A percentile compares a stretch with the other conserved stretches of the same genome.
Evolutionary conservation across 2,329 filamentous ascomycete species (phyloP).

Genomic region (Apiospora arundinis): DNA sequence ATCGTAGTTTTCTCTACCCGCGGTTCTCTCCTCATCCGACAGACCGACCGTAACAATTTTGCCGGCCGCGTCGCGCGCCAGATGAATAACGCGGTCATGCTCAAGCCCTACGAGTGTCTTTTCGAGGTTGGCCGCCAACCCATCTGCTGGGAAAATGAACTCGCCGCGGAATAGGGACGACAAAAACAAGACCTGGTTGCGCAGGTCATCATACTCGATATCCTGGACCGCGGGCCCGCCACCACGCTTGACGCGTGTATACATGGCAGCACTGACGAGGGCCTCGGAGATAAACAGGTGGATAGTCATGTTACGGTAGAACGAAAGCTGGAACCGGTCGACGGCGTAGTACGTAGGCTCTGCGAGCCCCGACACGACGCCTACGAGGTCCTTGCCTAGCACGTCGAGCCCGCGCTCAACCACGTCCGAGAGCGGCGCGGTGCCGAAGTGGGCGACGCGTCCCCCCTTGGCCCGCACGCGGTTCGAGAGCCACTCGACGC

Average conservation of each 20-base stretch:
- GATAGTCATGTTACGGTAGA: slow-evolving; percentile 99
- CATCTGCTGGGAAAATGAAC: slow-evolving; percentile 94
- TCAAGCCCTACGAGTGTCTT: slow-evolving; percentile 81
- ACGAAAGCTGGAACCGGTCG: slow-evolving; percentile 94
- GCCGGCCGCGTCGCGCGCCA: slow-evolving; percentile 63
- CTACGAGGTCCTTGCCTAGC: slow-evolving; percentile 86
- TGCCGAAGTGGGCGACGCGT: slow-evolving; percentile 91
- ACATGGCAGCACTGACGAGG: slow-evolving; percentile 87
- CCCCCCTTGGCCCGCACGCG: slow-evolving; percentile 87
- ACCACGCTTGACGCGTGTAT: slow-evolving; percentile 87
- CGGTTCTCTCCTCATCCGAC: slow-evolving; percentile 74
- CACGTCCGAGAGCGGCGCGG: slow-evolving; percentile 77
- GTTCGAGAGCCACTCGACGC: slow-evolving; percentile 88
- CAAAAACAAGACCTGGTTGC: slow-evolving; percentile 83
- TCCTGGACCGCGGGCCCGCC: slow-evolving; percentile 83
- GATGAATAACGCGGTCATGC: slow-evolving; percentile 75
- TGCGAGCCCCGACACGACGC: slow-evolving; percentile 76
- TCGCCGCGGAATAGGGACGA: slow-evolving; percentile 94
- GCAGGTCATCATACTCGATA: slow-evolving; percentile 76
- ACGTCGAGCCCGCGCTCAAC: slow-evolving; percentile 91
- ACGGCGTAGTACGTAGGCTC: slow-evolving; percentile 96
- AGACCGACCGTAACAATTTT: slow-evolving; percentile 74
- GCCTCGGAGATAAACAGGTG: slow-evolving; percentile 96
- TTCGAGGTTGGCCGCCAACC: slow-evolving; percentile 79
- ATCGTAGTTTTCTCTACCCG: slow-evolving; percentile 92